Conservation (phyloP, 2,329 filamentous ascomycete species). For the Exophiala sp. region DNA sequence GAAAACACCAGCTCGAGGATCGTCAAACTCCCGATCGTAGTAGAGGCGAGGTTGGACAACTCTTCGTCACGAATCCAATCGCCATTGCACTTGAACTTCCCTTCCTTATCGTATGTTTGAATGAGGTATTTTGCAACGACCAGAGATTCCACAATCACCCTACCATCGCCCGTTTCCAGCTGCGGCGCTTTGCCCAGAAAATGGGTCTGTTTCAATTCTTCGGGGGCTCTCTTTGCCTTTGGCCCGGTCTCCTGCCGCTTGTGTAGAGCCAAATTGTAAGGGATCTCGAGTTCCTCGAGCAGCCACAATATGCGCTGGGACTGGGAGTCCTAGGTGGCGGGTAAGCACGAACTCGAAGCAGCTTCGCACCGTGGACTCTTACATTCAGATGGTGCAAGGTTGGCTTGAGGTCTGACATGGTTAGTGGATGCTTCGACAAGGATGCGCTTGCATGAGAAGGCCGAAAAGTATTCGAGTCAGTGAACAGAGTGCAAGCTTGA, state of each 20-base stretch:
- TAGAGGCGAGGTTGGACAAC: constrained; percentile 30
- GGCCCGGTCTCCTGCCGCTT: constrained; percentile 51
- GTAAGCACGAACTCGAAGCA: neutral
- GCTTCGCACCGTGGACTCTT: neutral
- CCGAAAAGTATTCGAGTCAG: no score
- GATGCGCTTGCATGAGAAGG: neutral
- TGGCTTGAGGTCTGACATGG: constrained; percentile 20
- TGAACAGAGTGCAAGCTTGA: no score
- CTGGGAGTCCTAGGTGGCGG: constrained; percentile 53
- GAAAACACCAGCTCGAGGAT: constrained; percentile 30
- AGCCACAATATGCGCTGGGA: constrained; percentile 82
- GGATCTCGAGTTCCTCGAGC: constrained; percentile 73
- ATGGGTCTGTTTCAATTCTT: constrained; percentile 72
- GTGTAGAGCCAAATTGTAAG: constrained; percentile 76
- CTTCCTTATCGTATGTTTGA: constrained; percentile 31
- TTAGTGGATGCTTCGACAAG: neutral
- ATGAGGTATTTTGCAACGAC: constrained; percentile 34
- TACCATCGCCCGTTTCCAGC: constrained; percentile 29
- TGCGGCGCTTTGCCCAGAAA: constrained; percentile 79
- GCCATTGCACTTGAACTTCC: constrained; percentile 29
- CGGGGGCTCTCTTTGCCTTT: constrained; percentile 57
- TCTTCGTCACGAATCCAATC: constrained; percentile 33
- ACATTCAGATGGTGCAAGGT: constrained; percentile 27
- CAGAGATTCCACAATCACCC: constrained; percentile 32
- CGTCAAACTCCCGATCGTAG: constrained; percentile 27